Evolutionary conservation across 2,329 filamentous ascomycete genomes (phyloP).

Genomic region (Colletotrichum navitas): DNA sequence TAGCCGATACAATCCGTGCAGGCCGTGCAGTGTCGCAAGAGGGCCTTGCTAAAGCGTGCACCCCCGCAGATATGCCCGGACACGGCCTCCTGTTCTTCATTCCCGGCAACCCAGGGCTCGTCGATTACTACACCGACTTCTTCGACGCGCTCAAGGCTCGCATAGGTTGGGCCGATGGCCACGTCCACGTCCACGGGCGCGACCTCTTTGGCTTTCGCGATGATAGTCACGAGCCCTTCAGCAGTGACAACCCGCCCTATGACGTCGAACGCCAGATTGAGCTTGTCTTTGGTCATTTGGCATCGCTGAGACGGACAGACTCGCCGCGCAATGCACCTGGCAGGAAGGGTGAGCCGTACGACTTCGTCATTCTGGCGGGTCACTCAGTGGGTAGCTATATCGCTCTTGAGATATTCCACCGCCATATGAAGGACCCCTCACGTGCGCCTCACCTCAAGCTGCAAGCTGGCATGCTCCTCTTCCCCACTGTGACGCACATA

Average conservation of each 20-base stretch:
- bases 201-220: slow-evolving; percentile 71
- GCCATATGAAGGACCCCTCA: slow-evolving; percentile 59
- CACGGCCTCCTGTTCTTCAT: slow-evolving; percentile 76
- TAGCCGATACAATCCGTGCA: slow-evolving; percentile 29
- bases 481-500: slow-evolving; percentile 81
- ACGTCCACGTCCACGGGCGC: slow-evolving; percentile 69
- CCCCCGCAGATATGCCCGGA: slow-evolving; percentile 26
- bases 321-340: slow-evolving; percentile 45
- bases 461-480: slow-evolving; percentile 72
- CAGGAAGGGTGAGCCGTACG: slow-evolving; percentile 57
- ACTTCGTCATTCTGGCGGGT: slow-evolving; percentile 75
- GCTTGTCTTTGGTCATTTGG: slow-evolving; percentile 55
- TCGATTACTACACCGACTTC: slow-evolving; percentile 80
- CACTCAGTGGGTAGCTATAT: slow-evolving; percentile 84
- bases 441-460: slow-evolving; percentile 57
- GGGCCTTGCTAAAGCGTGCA: slow-evolving; percentile 18
- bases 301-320: slow-evolving; percentile 47
- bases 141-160: slow-evolving; percentile 59
- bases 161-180: slow-evolving; percentile 44
- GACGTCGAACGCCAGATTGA: slow-evolving; percentile 67
- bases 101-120: slow-evolving; percentile 81
- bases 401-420: slow-evolving; percentile 74
- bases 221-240: slow-evolving; percentile 62
- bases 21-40: slow-evolving; percentile 32
- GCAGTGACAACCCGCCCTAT: slow-evolving; percentile 57